A percentile compares a stretch with the other conserved stretches of the same genome.
Conservation (phyloP, 495 filamentous ascomycete species). For the Penicillium angulare region DNA sequence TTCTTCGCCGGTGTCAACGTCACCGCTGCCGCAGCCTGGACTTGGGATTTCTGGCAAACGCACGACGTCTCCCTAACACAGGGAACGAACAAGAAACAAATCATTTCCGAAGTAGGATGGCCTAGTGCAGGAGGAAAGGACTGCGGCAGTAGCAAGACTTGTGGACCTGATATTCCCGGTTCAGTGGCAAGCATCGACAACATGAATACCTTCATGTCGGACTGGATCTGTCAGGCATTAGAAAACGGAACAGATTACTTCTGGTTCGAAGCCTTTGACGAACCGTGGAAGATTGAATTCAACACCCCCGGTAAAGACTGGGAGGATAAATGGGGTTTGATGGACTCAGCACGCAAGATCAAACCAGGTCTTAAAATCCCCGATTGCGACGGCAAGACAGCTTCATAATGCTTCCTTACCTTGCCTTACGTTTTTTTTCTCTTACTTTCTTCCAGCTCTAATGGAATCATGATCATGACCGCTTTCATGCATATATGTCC, state of each 20-base stretch:
- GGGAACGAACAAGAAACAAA: conserved; percentile 56
- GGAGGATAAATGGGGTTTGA: conserved; percentile 96
- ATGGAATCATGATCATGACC: conserved; percentile 24
- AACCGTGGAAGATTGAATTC: conserved; percentile 85
- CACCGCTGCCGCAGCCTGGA: conserved; percentile 74
- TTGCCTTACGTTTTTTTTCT: too few species aligned
- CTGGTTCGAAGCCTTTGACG: conserved; percentile 96
- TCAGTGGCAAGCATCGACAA: conserved; percentile 76
- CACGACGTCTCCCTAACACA: conserved; percentile 60
- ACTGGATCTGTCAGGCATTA: conserved; percentile 80
- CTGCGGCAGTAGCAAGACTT: conserved; percentile 60
- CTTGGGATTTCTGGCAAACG: conserved; percentile 72
- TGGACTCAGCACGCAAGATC: conserved; percentile 82
- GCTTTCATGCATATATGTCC: conserved; percentile 14
- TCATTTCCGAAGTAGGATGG: conserved; percentile 94
- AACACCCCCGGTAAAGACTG: conserved; percentile 70
- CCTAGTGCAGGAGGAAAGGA: conserved; percentile 79
- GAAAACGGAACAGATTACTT: conserved; percentile 86
- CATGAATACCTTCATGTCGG: conserved; percentile 83
- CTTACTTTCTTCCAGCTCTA: too few species aligned
- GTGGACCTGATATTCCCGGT: conserved; percentile 52
- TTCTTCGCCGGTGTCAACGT: conserved; percentile 85
- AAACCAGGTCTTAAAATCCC: conserved; percentile 86
- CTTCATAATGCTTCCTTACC: conserved; percentile 26
- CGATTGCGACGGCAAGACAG: conserved; percentile 76